A percentile compares a stretch with the other conserved stretches of the same genome.
These are phyloP conservation scores for Penicillium nucicola DNA, from an alignment of 495 filamentous ascomycete genomes.

Conservation along the genomic window DNA sequence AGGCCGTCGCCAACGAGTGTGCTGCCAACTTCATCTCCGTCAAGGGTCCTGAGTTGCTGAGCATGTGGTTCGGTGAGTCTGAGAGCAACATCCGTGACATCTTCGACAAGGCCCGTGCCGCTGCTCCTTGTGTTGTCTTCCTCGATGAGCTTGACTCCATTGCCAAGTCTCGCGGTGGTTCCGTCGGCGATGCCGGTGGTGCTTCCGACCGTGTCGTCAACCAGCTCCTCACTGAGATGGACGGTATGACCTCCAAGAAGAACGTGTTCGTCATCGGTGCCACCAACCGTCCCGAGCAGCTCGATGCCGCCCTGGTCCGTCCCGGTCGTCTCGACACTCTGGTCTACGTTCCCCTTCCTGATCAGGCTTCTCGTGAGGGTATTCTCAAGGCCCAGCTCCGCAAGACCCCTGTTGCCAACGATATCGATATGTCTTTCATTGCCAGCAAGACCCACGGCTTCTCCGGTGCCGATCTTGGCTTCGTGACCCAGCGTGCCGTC, in stretches of 20 bases:
- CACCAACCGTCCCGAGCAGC: slow-evolving; percentile 97
- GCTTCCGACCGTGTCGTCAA: slow-evolving; percentile 99
- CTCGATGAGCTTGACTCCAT: slow-evolving; percentile 98
- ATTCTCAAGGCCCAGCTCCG: slow-evolving; percentile 96
- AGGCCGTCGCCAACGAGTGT: slow-evolving; percentile 98
- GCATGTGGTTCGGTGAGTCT: slow-evolving; percentile 99
- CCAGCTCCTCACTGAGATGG: slow-evolving; percentile 98
- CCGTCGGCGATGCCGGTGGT: slow-evolving; percentile 93
- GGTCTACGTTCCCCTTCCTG: slow-evolving; percentile 95
- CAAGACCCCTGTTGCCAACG: slow-evolving; percentile 88
- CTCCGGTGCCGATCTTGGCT: slow-evolving; percentile 98
- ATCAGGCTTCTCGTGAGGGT: slow-evolving; percentile 78
- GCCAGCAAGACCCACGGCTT: slow-evolving; percentile 97
- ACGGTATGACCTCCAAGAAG: slow-evolving; percentile 99
- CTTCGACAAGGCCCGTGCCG: slow-evolving; percentile 98
- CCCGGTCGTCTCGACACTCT: slow-evolving; percentile 97
- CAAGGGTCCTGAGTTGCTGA: slow-evolving; percentile 95
- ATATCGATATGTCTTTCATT: slow-evolving; percentile 88
- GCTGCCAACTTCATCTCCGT: slow-evolving; percentile 99
- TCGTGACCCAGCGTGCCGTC: slow-evolving; percentile 97
- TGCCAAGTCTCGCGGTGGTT: slow-evolving; percentile 98
- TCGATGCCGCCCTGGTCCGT: slow-evolving; percentile 95
- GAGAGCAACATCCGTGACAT: slow-evolving; percentile 99
- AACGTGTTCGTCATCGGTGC: slow-evolving; percentile 99
- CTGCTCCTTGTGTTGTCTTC: slow-evolving; percentile 98